Evolutionary conservation across 441 rosid species (phyloP), one percentile per base, ranked within the genome.

Genomic region (Mallotus japonicus): DNA sequence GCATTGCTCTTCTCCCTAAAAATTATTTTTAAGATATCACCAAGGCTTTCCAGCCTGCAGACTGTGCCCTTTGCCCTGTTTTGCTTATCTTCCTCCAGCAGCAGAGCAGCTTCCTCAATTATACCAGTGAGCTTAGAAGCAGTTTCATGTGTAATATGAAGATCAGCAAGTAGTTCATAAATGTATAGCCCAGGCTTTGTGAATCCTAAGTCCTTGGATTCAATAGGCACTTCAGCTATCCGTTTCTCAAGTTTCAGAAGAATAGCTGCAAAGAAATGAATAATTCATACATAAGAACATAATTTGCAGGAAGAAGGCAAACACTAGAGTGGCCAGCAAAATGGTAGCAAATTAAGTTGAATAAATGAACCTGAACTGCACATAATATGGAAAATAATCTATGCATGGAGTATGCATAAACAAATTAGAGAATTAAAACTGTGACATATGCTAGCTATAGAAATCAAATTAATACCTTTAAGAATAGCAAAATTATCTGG

Each of bases 401-500:
- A 63, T 1, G 22, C 6, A 61, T 47, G 34, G 37, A 42, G 57
- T 32, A 62, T 1, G 71, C 69, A 59, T 24, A 54, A 67, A 19
- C 32, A 15, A 70, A 28, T 40, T 8, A 50, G 50, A 40, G 7
- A 42, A 47, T 17, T 19, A 32, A 71, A 70, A 64, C 61, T 70
- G 70, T 54, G 7, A 42, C 20, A 66, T 63, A 55, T 22, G 46
- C 40, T 67, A 58, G 64, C 16, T 59, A 54, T 59, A 73, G 56
- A 66, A 69, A 72, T 62, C 46, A 55, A 73, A 72, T 47, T 67
- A 28, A 61, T 76, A 89, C 99, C 99, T 93, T 88, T 84, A 49
- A 95, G 97, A 78, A 95, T 93, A 68, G 99, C 97, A 86, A 84
- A 93, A 87, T 86, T 83, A 77, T 95, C 98, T 55, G 97, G 97